A percentile compares a stretch with the other conserved stretches of the same genome.
These are phyloP conservation scores for Aspergillus thermomutatus DNA, from an alignment of 2,329 filamentous ascomycete genomes.

Conservation along the genomic window DNA sequence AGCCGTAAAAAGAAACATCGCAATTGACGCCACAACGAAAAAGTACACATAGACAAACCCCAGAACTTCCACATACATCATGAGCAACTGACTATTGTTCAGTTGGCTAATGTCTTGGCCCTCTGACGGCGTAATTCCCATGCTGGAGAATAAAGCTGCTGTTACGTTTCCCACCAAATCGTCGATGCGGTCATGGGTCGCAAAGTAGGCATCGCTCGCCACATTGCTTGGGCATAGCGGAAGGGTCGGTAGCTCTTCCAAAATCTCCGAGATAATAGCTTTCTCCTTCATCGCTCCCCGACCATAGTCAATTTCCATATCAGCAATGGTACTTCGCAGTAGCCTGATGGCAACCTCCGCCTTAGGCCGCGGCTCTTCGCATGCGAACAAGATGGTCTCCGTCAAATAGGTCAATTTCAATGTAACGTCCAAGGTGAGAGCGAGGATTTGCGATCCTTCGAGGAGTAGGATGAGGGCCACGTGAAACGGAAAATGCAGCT, in stretches of 20 bases:
- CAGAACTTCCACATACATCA: conserved; percentile 36
- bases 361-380: conserved; percentile 32
- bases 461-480: conserved; percentile 62
- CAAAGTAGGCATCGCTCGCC: conserved; percentile 14
- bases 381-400: conserved; percentile 39
- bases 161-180: conserved; percentile 40
- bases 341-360: conserved; percentile 26
- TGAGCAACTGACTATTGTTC: conserved; percentile 29
- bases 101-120: conserved; percentile 24
- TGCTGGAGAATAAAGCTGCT: conserved; percentile 39
- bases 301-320: conserved; percentile 41
- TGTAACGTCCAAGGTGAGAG: conserved; percentile 44
- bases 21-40: conserved; percentile 34
- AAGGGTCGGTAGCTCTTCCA: conserved; percentile 27
- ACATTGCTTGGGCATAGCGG: conserved; percentile 27
- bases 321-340: conserved; percentile 35
- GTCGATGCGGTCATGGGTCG: conserved; percentile 27
- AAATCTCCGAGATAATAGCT: conserved; percentile 29
- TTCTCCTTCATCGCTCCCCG: conserved; percentile 31
- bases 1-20: conserved; percentile 35
- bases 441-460: conserved; percentile 59
- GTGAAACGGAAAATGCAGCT: conserved; percentile 61
- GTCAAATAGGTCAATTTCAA: conserved; percentile 41
- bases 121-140: conserved; percentile 35
- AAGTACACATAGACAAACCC: conserved; percentile 41